phyloP scores from a whole-genome alignment of 331 rosid species.

The Prunus yedoensis region DNA sequence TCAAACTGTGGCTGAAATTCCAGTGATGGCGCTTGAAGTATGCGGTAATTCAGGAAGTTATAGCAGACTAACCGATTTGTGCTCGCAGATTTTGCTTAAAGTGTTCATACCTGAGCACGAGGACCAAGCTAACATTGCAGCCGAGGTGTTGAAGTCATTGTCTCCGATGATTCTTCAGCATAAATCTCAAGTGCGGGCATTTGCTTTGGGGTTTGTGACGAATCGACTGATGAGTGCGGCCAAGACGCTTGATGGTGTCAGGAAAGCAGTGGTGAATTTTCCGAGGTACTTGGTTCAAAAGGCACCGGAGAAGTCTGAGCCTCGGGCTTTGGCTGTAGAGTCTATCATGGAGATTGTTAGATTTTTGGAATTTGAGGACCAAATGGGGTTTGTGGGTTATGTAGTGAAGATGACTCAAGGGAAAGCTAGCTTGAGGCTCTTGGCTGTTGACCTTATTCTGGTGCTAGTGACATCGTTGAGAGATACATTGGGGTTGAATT shows the following conservation, averaged over 20 bases:
- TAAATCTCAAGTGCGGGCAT: constrained; percentile 61
- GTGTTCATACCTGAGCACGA: constrained; percentile 67
- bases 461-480: constrained; percentile 43
- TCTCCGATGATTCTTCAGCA: constrained; percentile 47
- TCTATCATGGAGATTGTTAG: constrained; percentile 67
- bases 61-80: constrained; percentile 36
- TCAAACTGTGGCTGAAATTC: constrained; percentile 61
- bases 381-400: constrained; percentile 62
- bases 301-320: constrained; percentile 85
- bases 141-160: constrained; percentile 70
- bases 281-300: constrained; percentile 66
- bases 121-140: constrained; percentile 48
- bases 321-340: constrained; percentile 74
- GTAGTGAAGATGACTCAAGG: constrained; percentile 75
- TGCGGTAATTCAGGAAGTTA: constrained; percentile 41
- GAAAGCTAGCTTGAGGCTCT: constrained; percentile 65
- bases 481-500: constrained; percentile 58
- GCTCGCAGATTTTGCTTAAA: constrained; percentile 53
- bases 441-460: constrained; percentile 75
- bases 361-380: constrained; percentile 51
- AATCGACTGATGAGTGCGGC: constrained; percentile 30
- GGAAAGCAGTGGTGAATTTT: constrained; percentile 65
- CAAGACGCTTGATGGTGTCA: constrained; percentile 44
- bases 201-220: constrained; percentile 58
- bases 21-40: constrained; percentile 43